phyloP scores from a whole-genome alignment of 1,284 basidiomycete genomes.

The Cyathus pygmaeus region DNA sequence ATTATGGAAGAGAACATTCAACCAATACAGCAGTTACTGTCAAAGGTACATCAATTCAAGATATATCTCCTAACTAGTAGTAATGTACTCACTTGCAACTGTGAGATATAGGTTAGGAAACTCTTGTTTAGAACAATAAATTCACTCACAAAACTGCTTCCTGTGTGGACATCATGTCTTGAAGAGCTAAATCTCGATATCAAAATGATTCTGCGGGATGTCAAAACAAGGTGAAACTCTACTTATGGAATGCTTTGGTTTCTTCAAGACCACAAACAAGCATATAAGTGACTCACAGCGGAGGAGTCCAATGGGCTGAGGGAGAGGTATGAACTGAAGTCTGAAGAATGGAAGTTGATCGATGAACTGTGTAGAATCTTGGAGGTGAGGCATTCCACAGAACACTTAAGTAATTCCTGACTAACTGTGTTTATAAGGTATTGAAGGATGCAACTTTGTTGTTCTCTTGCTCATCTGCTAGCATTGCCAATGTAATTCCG shows the following conservation, averaged over 20 bases:
- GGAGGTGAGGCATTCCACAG: not conserved
- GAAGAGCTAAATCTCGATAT: constrained; percentile 1
- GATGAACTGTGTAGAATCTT: not conserved
- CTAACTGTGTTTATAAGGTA: constrained; percentile 14
- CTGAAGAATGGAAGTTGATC: not conserved
- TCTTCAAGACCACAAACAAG: not conserved
- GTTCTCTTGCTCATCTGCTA: constrained; percentile 21
- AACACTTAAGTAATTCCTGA: not conserved
- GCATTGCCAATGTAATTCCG: constrained; percentile 35
- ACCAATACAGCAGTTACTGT: not conserved
- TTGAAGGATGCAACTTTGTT: constrained; percentile 29
- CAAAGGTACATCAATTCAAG: no score
- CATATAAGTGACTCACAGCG: not conserved
- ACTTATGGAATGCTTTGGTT: constrained; percentile 2
- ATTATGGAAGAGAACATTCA: no score
- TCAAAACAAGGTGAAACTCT: not conserved
- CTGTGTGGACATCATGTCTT: not conserved
- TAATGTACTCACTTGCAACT: not conserved
- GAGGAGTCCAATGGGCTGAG: not conserved
- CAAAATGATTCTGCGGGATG: constrained; percentile 11
- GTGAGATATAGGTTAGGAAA: constrained; percentile 27
- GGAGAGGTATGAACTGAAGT: not conserved
- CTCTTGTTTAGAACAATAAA: constrained; percentile 27
- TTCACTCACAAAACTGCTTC: not conserved
- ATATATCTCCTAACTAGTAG: not conserved